phyloP scores from a whole-genome alignment of 1,284 basidiomycete genomes.

The Polyporus tsugae region DNA sequence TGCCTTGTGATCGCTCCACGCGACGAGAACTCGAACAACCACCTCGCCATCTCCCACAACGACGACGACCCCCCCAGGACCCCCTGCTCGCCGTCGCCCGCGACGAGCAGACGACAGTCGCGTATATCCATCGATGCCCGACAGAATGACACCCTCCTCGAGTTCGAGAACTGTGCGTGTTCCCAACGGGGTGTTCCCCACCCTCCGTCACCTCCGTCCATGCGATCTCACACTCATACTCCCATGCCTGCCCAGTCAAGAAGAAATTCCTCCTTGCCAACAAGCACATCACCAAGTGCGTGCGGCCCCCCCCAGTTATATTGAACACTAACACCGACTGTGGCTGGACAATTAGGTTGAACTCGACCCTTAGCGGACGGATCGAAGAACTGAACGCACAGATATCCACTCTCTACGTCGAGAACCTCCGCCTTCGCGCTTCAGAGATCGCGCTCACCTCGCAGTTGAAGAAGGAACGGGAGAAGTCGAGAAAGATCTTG shows the following conservation, averaged over 20 bases:
- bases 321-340: slow-evolving; percentile 3
- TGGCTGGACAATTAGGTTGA: slow-evolving; percentile 59
- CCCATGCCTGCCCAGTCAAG: slow-evolving; percentile 65
- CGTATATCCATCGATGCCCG: slow-evolving; percentile 70
- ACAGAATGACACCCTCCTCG: slow-evolving; percentile 80
- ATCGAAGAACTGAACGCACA: slow-evolving; percentile 85
- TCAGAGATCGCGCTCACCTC: slow-evolving; percentile 78
- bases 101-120: slow-evolving; percentile 84
- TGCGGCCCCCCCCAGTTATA: slow-evolving; percentile 11
- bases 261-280: slow-evolving; percentile 89
- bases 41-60: slow-evolving; percentile 29
- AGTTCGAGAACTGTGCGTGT: slow-evolving; percentile 82
- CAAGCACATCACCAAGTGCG: slow-evolving; percentile 87
- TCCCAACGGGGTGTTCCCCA: slow-evolving; percentile 12
- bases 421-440: slow-evolving; percentile 81
- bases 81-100: slow-evolving; percentile 41
- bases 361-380: slow-evolving; percentile 81
- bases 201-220: slow-evolving; percentile 22
- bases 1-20: slow-evolving; percentile 7
- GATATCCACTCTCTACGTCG: slow-evolving; percentile 78
- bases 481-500: slow-evolving; percentile 75
- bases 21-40: slow-evolving; percentile 33
- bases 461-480: slow-evolving; percentile 80
- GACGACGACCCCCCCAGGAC: slow-evolving; percentile 20
- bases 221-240: slow-evolving; percentile 32